Evolutionary conservation across 2,329 filamentous ascomycete genomes (phyloP).

Genomic region (Aphanocladium album): DNA sequence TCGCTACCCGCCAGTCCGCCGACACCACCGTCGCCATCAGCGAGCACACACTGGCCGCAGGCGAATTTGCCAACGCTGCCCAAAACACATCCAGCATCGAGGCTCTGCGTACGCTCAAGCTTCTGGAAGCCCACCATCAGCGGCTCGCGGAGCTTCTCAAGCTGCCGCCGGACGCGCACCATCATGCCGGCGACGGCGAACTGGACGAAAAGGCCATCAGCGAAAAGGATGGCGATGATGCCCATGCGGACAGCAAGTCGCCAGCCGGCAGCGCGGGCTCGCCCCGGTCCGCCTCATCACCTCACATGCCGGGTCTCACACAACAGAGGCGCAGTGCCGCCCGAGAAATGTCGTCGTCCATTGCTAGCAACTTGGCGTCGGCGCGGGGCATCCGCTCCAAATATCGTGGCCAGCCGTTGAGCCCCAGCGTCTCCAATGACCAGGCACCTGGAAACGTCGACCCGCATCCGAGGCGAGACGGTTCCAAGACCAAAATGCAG

Average conservation of each 20-base stretch:
- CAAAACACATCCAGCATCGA: conserved; percentile 61
- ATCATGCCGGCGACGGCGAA: conserved; percentile 22
- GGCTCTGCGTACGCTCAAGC: conserved; percentile 74
- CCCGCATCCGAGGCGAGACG: conserved; percentile 46
- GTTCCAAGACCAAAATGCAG: conserved; percentile 49
- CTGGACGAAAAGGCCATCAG: conserved; percentile 23
- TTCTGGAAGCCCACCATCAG: conserved; percentile 85
- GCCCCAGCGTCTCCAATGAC: conserved; percentile 68
- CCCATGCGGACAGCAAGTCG: conserved; percentile 15
- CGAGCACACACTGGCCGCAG: conserved; percentile 82
- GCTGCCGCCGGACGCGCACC: conserved; percentile 50
- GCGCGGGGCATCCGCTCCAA: conserved; percentile 71
- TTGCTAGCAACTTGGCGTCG: conserved; percentile 82
- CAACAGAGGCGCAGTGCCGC: conserved; percentile 50
- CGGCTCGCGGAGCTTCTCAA: conserved; percentile 77
- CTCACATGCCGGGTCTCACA: conserved; percentile 26
- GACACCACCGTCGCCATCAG: conserved; percentile 79
- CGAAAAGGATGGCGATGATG: conserved; percentile 12
- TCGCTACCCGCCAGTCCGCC: conserved; percentile 65
- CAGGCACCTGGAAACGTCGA: conserved; percentile 68
- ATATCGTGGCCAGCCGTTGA: conserved; percentile 61
- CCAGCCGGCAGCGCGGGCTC: conserved; percentile 20
- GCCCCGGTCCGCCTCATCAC: conserved; percentile 21
- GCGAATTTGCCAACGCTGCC: conserved; percentile 82
- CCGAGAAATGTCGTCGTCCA: conserved; percentile 72